A percentile compares a stretch with the other conserved stretches of the same genome.
Conservation (phyloP, 2,329 filamentous ascomycete genomes). For the Botrytis byssoidea region DNA sequence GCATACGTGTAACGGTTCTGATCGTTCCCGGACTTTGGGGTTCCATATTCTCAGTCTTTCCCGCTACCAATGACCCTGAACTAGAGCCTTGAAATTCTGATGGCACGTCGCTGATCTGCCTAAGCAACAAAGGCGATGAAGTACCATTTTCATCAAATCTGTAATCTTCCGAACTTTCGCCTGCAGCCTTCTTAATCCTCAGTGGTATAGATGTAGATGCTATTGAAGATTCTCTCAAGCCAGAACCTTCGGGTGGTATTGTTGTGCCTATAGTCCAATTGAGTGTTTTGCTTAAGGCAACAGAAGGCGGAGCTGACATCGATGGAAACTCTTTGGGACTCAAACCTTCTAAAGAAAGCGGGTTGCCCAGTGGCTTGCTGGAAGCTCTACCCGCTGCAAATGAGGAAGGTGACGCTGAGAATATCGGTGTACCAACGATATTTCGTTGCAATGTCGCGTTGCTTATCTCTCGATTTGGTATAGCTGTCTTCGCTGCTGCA, state of each 20-base stretch:
- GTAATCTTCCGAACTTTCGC: not conserved
- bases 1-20: fast-evolving
- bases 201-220: not conserved
- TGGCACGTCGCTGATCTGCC: not conserved
- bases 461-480: not conserved
- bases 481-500: not conserved
- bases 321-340: not conserved
- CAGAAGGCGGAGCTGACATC: not conserved
- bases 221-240: no score
- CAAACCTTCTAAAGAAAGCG: not conserved
- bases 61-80: not conserved
- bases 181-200: not conserved
- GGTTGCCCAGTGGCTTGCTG: not conserved
- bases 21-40: not conserved
- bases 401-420: not conserved
- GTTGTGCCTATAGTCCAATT: fast-evolving
- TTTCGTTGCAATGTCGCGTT: not conserved
- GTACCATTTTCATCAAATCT: not conserved
- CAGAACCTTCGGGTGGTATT: not conserved
- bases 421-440: not conserved
- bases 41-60: not conserved
- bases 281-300: not conserved
- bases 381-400: not conserved
- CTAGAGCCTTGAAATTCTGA: not conserved
- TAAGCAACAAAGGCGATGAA: not conserved